Percentiles rank a stretch among this genome's conserved stretches.
Evolutionary conservation across 345 rosid species (phyloP).

Genomic region (Salix udensis): DNA sequence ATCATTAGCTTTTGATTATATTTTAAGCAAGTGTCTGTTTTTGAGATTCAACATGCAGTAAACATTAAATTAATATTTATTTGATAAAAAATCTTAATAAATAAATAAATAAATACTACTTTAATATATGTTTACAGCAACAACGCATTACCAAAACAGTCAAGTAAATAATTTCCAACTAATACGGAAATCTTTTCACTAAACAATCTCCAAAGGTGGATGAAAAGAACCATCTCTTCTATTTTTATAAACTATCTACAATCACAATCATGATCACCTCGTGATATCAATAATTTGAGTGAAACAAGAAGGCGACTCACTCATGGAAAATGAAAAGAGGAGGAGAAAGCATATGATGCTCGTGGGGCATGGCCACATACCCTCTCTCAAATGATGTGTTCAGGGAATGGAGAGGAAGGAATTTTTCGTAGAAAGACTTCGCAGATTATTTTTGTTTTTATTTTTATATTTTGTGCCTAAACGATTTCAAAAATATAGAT

Average conservation of each 20-base stretch:
- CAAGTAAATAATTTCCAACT: not conserved
- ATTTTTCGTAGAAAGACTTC: not conserved
- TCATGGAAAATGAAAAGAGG: not conserved
- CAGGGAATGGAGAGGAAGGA: not conserved
- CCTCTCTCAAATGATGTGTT: slow-evolving; percentile 11
- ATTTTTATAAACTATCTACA: not conserved
- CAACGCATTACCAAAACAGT: not conserved
- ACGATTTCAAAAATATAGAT: too few relatives aligned
- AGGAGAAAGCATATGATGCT: slow-evolving; percentile 12
- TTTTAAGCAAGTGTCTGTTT: not conserved
- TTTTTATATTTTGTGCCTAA: too few relatives aligned
- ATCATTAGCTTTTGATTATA: not conserved
- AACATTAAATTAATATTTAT: too few relatives aligned
- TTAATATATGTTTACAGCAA: too few relatives aligned
- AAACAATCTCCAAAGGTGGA: not conserved
- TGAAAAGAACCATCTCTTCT: not conserved
- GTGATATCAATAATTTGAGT: slow-evolving; percentile 12
- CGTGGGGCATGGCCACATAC: not conserved
- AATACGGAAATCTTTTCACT: not conserved
- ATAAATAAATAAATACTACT: too few relatives aligned
- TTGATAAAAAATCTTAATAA: too few relatives aligned
- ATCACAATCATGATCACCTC: slow-evolving; percentile 11
- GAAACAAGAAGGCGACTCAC: slow-evolving; percentile 3
- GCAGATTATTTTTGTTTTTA: not conserved
- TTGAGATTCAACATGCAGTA: too few relatives aligned